phyloP scores from a whole-genome alignment of 176 grass and related monocot genomes.

The Secale cereale region DNA sequence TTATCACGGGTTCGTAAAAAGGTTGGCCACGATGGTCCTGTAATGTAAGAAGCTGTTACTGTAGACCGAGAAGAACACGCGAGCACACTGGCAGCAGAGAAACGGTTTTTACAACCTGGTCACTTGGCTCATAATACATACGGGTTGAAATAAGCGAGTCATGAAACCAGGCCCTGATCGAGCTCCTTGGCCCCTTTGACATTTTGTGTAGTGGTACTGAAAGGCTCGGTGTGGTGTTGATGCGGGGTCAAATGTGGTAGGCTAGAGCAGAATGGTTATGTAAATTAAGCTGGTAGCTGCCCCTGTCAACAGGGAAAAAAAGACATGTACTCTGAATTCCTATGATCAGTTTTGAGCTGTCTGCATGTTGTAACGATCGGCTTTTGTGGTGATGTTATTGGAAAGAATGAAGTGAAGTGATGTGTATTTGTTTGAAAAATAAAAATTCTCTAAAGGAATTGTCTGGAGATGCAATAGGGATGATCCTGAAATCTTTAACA shows the following conservation, averaged over 20 bases:
- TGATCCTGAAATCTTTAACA: neutral
- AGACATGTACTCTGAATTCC: neutral
- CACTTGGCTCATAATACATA: neutral
- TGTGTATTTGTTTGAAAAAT: neutral
- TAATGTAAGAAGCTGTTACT: neutral
- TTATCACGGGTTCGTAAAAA: constrained; percentile 61
- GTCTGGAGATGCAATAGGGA: neutral
- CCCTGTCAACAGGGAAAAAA: neutral
- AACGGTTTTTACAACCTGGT: neutral
- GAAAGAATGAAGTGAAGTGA: neutral
- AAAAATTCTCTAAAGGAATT: neutral
- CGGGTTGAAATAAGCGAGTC: neutral
- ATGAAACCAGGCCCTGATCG: neutral
- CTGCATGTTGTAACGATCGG: neutral
- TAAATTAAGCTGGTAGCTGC: neutral
- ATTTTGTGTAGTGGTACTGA: neutral
- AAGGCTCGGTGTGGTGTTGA: neutral
- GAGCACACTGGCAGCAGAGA: neutral
- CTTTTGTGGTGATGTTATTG: neutral
- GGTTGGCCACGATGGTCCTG: constrained; percentile 9
- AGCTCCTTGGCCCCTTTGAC: neutral
- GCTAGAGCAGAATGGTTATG: neutral
- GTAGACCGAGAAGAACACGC: neutral
- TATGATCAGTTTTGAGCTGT: neutral
- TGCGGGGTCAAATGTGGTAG: neutral